phyloP scores from a whole-genome alignment of 2,329 filamentous ascomycete species.

The Colletotrichum shisoi region DNA sequence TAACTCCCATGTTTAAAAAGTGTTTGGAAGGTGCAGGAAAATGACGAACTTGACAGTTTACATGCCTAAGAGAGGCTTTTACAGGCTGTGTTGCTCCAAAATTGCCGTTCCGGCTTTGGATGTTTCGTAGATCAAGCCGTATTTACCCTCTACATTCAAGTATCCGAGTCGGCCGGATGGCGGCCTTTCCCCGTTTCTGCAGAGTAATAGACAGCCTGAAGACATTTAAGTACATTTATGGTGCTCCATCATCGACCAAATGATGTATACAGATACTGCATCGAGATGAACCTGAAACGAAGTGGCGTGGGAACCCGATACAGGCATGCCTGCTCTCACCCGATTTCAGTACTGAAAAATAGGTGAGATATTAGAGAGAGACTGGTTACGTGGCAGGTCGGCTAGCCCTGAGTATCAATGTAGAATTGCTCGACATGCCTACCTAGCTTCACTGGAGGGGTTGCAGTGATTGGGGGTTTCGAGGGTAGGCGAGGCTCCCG shows the following conservation, averaged over 20 bases:
- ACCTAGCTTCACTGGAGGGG: not conserved
- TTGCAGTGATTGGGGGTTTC: not conserved
- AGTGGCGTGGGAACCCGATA: constrained; percentile 12
- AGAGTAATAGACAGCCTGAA: not conserved
- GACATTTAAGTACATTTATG: constrained; percentile 2
- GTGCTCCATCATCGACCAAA: constrained; percentile 14
- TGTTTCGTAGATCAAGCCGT: not conserved
- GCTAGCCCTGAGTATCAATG: no score
- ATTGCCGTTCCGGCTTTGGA: no score
- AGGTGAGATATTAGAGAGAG: not conserved
- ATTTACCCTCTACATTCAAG: not conserved
- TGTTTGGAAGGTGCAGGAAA: not conserved
- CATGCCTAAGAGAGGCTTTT: not conserved
- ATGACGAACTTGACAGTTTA: not conserved
- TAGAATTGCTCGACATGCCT: not conserved
- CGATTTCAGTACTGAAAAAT: not conserved
- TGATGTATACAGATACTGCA: not conserved
- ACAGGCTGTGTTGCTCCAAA: not conserved
- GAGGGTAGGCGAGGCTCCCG: no score
- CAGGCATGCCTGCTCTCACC: not conserved
- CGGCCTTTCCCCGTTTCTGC: not conserved
- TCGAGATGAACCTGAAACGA: not conserved
- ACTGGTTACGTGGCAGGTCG: not conserved
- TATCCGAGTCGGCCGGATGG: not conserved
- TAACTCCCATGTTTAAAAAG: no score